Conservation (phyloP, 164 flowering plant genomes). For the Euptelea pleiosperma region DNA sequence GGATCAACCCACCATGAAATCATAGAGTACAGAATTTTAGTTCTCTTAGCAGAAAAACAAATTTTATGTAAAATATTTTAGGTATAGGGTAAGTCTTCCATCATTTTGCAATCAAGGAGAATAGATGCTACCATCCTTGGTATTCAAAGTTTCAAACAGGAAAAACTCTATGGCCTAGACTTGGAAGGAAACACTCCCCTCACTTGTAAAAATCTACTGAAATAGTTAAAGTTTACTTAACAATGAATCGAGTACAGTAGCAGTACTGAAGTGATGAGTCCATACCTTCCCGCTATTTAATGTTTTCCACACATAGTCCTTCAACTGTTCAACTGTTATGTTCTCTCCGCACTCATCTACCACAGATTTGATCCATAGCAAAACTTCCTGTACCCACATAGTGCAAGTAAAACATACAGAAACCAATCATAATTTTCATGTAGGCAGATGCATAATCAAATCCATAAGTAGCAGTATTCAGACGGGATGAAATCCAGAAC, state of each 20-base stretch:
- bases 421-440: neutral
- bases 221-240: neutral
- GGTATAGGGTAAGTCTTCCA: too few species aligned
- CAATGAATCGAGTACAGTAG: constrained; percentile 7
- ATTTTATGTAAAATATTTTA: too few species aligned
- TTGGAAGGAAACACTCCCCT: neutral
- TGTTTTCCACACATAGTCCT: constrained; percentile 90
- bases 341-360: constrained; percentile 89
- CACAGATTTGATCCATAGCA: constrained; percentile 93
- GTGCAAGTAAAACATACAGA: neutral
- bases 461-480: neutral
- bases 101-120: too few species aligned
- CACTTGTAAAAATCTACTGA: neutral
- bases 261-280: constrained; percentile 2
- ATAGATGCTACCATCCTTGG: too few species aligned
- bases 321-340: constrained; percentile 68
- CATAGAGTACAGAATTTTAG: too few species aligned
- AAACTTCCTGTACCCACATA: constrained; percentile 67
- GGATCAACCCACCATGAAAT: too few species aligned
- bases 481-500: neutral
- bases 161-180: too few species aligned
- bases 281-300: constrained; percentile 94
- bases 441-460: neutral
- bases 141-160: too few species aligned
- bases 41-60: too few species aligned